Evolutionary conservation across 768 basidiomycete genomes (phyloP).

Genomic region (Melanogaster broomeanus): DNA sequence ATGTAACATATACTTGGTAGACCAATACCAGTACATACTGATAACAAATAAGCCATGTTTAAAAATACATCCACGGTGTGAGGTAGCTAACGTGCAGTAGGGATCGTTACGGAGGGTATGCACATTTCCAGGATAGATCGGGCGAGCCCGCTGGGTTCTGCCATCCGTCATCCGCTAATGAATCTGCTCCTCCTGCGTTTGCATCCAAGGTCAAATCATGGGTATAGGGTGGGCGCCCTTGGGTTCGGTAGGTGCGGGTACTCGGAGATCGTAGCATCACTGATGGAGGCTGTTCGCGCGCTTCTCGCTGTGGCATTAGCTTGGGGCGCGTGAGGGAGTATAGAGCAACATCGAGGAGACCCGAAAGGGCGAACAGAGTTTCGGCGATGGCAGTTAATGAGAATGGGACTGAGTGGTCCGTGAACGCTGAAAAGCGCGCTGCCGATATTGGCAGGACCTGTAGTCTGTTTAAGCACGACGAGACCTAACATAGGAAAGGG

Average conservation of each 20-base stretch:
- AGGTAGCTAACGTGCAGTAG: no score
- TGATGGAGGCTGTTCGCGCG: background rate
- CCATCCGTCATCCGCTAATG: background rate
- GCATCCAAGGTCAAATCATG: background rate
- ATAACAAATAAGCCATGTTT: no score
- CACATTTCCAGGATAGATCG: background rate
- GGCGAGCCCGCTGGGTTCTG: background rate
- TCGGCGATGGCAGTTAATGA: conserved; percentile 40
- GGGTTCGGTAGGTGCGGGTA: background rate
- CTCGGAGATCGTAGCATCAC: background rate
- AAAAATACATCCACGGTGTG: no score
- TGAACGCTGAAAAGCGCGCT: conserved; percentile 41
- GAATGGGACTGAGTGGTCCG: conserved; percentile 30
- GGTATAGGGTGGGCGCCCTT: background rate
- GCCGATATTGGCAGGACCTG: conserved; percentile 43
- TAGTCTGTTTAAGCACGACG: background rate
- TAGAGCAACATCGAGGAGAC: conserved; percentile 46
- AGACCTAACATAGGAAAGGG: background rate
- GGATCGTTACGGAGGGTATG: no score
- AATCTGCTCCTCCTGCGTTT: background rate
- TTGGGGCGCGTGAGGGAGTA: conserved; percentile 40
- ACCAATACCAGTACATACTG: no score
- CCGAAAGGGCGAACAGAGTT: conserved; percentile 44
- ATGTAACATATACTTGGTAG: no score
- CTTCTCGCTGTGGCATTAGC: conserved; percentile 32